phyloP scores from a whole-genome alignment of 805 yeast genomes.

The Priceomyces fermenticarens region DNA sequence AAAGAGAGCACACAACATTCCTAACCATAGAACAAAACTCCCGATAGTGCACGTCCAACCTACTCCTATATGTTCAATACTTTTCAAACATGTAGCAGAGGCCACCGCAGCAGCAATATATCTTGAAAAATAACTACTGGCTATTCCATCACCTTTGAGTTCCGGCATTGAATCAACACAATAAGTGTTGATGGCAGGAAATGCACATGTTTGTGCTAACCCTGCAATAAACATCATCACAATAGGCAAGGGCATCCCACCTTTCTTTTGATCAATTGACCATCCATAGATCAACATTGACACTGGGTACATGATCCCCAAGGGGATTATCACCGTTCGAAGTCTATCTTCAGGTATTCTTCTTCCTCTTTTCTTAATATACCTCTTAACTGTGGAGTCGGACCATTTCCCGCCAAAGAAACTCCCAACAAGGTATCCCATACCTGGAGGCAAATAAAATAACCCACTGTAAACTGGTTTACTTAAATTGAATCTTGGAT shows the following conservation, averaged over 20 bases:
- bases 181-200: slow-evolving; percentile 54
- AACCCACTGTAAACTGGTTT: slow-evolving; percentile 50
- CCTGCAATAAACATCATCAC: slow-evolving; percentile 48
- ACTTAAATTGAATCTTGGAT: slow-evolving; percentile 50
- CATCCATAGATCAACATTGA: slow-evolving; percentile 52
- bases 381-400: slow-evolving; percentile 44
- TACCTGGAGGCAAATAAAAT: slow-evolving; percentile 56
- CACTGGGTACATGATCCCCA: slow-evolving; percentile 45
- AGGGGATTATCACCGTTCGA: slow-evolving; percentile 20
- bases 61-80: slow-evolving; percentile 48
- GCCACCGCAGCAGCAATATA: slow-evolving; percentile 51
- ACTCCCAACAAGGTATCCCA: slow-evolving; percentile 51
- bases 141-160: slow-evolving; percentile 54
- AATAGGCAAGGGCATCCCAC: slow-evolving; percentile 56
- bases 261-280: slow-evolving; percentile 45
- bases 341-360: slow-evolving; percentile 52
- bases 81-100: slow-evolving; percentile 46
- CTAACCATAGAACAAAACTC: slow-evolving; percentile 41
- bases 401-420: slow-evolving; percentile 53
- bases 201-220: slow-evolving; percentile 48
- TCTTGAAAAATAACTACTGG: slow-evolving; percentile 50
- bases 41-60: slow-evolving; percentile 57
- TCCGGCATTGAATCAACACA: slow-evolving; percentile 59
- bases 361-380: slow-evolving; percentile 38
- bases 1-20: slow-evolving; percentile 26